phyloP scores from a whole-genome alignment of 768 basidiomycete species.

The Mycena indigotica region DNA sequence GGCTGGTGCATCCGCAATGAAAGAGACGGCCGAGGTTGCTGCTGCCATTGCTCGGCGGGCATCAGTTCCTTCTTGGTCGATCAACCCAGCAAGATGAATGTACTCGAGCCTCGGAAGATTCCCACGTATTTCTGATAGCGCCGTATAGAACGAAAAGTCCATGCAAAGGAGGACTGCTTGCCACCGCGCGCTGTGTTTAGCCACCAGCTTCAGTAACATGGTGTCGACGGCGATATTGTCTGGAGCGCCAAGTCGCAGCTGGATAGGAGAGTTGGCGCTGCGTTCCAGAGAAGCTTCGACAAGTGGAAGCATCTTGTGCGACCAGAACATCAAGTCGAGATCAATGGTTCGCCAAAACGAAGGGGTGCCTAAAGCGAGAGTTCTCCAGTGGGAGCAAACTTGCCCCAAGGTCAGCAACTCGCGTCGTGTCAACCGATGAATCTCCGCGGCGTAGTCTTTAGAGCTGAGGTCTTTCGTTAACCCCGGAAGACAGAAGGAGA shows the following conservation, averaged over 20 bases:
- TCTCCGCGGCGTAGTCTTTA: slow-evolving; percentile 8
- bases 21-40: slow-evolving; percentile 5
- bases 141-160: slow-evolving; percentile 1
- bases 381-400: slow-evolving; percentile 11
- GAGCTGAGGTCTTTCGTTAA: slow-evolving; percentile 1
- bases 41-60: not conserved
- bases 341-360: slow-evolving; percentile 13
- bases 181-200: slow-evolving; percentile 10
- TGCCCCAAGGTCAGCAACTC: slow-evolving; percentile 7
- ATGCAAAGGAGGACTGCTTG: slow-evolving; percentile 10
- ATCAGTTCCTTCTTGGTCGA: not conserved
- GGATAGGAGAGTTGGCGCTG: slow-evolving; percentile 7
- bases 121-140: not conserved
- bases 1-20: slow-evolving; percentile 9
- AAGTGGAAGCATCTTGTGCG: slow-evolving; percentile 13
- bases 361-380: slow-evolving; percentile 5
- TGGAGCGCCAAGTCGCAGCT: slow-evolving; percentile 9
- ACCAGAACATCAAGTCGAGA: slow-evolving; percentile 15
- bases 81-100: not conserved
- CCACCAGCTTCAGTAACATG: slow-evolving; percentile 5
- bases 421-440: slow-evolving; percentile 5
- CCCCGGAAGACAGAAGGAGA: not conserved
- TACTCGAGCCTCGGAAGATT: slow-evolving; percentile 14
- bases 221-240: slow-evolving; percentile 1
- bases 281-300: slow-evolving; percentile 3